Evolutionary conservation across 768 basidiomycete species (phyloP), one percentile per base, ranked within the genome.

Genomic region (Hypsizygus marmoreus): DNA sequence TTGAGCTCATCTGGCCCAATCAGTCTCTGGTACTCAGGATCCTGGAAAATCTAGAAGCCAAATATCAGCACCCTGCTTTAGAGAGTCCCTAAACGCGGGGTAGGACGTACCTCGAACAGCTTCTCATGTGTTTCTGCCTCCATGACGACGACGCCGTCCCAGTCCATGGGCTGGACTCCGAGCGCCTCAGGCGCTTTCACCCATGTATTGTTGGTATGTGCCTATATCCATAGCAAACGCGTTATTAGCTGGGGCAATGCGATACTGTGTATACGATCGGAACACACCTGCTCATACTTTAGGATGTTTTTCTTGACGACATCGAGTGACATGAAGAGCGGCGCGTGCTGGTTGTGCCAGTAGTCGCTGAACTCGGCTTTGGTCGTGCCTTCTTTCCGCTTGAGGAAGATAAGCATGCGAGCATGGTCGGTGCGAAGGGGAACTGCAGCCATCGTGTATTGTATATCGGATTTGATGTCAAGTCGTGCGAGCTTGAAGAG

Each of bases 91-190:
- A n/a, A n/a, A n/a, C n/a, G n/a, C n/a, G n/a, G n/a, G n/a, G n/a
- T n/a, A n/a, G n/a, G n/a, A 37, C 51, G n/a, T 35, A 66, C 65
- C 40, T 53, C 61, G 14, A 60, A 53, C 24, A 72, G 51, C 40
- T 63, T 63, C 11, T 61, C 64, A 45, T 61, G 62, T 13, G 58
- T 64, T 38, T 67, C 58, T 7, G 65, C 68, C 20, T 70, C 66
- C 17, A 70, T 58, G 7, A 63, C 43, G 26, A 54, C 56, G 31
- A 65, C 36, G 5, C 67, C 70, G 43, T 64, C 63, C 49, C 52
- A 67, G 0, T 56, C 53, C n/a, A 58, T 24, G 17, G 45, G 36
- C 1, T 43, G 19, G 9, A 62, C 40, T 9, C 64, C 61, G 19
- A 58, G 42, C 6, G 12, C 35, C n/a, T 48, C 9, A 22, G 40